phyloP scores from a whole-genome alignment of 371 early-diverging fungal genomes.

The Saksenaea oblongispora region DNA sequence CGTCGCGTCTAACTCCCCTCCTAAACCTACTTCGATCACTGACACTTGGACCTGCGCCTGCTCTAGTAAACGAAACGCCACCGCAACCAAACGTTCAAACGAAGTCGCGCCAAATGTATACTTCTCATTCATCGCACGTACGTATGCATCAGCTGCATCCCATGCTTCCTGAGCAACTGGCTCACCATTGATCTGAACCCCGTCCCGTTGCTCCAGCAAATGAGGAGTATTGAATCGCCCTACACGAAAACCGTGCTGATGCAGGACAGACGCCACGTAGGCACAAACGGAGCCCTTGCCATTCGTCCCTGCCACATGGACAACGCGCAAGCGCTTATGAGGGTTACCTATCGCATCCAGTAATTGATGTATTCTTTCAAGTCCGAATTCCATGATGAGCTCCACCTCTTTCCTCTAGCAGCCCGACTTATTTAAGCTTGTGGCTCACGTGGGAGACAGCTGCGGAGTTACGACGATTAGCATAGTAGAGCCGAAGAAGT shows the following conservation, averaged over 20 bases:
- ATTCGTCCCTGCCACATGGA: conserved; percentile 86
- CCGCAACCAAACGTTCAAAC: conserved; percentile 35
- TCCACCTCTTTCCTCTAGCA: too few species aligned
- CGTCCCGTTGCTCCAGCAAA: conserved; percentile 67
- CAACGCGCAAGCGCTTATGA: conserved; percentile 49
- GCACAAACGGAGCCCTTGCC: conserved; percentile 84
- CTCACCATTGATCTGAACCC: conserved; percentile 58
- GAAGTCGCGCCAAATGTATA: background rate
- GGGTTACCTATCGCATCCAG: conserved; percentile 63
- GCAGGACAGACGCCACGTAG: conserved; percentile 51
- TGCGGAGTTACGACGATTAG: too few species aligned
- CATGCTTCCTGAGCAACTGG: conserved; percentile 45
- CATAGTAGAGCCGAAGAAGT: too few species aligned
- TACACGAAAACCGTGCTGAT: conserved; percentile 35
- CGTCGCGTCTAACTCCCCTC: conserved; percentile 82
- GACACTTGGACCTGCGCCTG: conserved; percentile 59
- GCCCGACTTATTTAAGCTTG: too few species aligned
- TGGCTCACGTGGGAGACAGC: too few species aligned
- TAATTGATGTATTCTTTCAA: conserved; percentile 64
- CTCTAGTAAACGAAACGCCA: conserved; percentile 61
- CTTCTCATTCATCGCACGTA: conserved; percentile 26
- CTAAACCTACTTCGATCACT: conserved; percentile 84
- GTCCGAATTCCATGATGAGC: conserved; percentile 71
- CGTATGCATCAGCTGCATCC: conserved; percentile 29
- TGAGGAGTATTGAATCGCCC: conserved; percentile 84